phyloP scores from a whole-genome alignment of 805 yeast species.

The Cyberlindnera meyerae region DNA sequence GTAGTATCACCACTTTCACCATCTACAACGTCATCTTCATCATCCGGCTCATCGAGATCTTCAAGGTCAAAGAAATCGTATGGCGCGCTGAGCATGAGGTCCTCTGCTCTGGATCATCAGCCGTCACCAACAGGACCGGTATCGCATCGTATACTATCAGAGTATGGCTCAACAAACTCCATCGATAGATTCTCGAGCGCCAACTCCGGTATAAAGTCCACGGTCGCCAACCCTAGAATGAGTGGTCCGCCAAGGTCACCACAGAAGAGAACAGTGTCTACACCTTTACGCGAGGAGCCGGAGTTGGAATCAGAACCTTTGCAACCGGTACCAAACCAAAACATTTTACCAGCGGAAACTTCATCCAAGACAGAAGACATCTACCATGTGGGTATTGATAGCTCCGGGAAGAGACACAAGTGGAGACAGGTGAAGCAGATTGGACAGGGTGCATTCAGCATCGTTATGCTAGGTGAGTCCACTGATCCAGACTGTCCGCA shows the following conservation, averaged over 20 bases:
- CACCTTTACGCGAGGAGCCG: conserved; percentile 11
- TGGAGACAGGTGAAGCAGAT: conserved; percentile 39
- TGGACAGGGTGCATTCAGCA: conserved; percentile 69
- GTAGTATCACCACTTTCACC: too few relatives aligned
- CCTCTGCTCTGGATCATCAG: conserved; percentile 5
- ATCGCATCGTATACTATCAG: conserved; percentile 31
- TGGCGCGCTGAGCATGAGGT: conserved; percentile 17
- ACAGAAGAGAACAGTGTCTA: conserved; percentile 19
- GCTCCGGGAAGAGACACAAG: conserved; percentile 7
- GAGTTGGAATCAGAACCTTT: conserved; percentile 12
- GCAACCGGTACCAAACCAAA: not conserved
- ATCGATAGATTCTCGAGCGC: conserved; percentile 8
- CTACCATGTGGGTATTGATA: conserved; percentile 11
- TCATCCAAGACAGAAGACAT: not conserved
- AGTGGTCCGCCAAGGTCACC: conserved; percentile 8
- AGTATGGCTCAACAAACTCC: conserved; percentile 28
- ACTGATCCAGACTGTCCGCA: conserved; percentile 17
- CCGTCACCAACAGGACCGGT: conserved; percentile 1
- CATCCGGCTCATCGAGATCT: too few relatives aligned
- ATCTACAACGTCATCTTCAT: too few relatives aligned
- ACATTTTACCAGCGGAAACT: not conserved
- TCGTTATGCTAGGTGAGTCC: conserved; percentile 47
- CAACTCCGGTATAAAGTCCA: not conserved
- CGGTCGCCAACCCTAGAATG: conserved; percentile 2
- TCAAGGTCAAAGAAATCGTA: conserved; percentile 12